These are phyloP conservation scores for Helminthosporium solani DNA, from an alignment of 2,329 filamentous ascomycete species.

Conservation along the genomic window DNA sequence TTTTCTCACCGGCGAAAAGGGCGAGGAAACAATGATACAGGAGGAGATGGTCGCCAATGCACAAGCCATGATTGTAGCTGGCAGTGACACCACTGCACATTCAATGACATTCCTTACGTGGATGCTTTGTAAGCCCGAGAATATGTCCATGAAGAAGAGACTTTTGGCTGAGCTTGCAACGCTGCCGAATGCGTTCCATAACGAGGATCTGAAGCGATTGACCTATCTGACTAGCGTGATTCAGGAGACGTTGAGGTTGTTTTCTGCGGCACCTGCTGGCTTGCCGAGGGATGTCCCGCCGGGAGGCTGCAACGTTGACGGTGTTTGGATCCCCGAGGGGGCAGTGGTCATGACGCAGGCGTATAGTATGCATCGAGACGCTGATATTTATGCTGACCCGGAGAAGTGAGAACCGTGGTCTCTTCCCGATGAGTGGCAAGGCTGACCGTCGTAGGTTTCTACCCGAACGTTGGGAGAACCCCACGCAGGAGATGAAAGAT, in stretches of 20 bases:
- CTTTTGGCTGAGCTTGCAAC: slow-evolving; percentile 19
- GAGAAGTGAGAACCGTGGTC: slow-evolving; percentile 15
- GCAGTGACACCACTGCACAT: slow-evolving; percentile 38
- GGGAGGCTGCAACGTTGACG: slow-evolving; percentile 37
- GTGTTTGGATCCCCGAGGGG: slow-evolving; percentile 40
- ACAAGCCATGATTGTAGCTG: slow-evolving; percentile 34
- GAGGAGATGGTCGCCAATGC: slow-evolving; percentile 38
- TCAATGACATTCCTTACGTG: slow-evolving; percentile 40
- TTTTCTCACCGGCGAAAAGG: slow-evolving; percentile 6
- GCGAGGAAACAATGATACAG: slow-evolving; percentile 6
- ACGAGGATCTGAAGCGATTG: slow-evolving; percentile 35
- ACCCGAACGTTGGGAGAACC: slow-evolving; percentile 33
- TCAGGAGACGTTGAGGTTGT: slow-evolving; percentile 44
- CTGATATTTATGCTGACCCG: slow-evolving; percentile 28
- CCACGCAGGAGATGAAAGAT: slow-evolving; percentile 19
- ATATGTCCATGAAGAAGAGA: slow-evolving; percentile 14
- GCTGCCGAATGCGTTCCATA: slow-evolving; percentile 20
- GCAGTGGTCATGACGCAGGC: slow-evolving; percentile 44
- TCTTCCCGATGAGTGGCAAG: not conserved
- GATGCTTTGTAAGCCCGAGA: slow-evolving; percentile 26
- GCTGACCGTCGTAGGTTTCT: slow-evolving; percentile 28
- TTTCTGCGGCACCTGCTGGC: slow-evolving; percentile 38
- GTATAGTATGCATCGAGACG: slow-evolving; percentile 44
- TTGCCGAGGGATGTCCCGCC: slow-evolving; percentile 41
- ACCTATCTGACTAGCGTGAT: slow-evolving; percentile 42